Evolutionary conservation across 192 early-diverging fungal species (phyloP).

Genomic region (Thoreauomyces humboldtii): DNA sequence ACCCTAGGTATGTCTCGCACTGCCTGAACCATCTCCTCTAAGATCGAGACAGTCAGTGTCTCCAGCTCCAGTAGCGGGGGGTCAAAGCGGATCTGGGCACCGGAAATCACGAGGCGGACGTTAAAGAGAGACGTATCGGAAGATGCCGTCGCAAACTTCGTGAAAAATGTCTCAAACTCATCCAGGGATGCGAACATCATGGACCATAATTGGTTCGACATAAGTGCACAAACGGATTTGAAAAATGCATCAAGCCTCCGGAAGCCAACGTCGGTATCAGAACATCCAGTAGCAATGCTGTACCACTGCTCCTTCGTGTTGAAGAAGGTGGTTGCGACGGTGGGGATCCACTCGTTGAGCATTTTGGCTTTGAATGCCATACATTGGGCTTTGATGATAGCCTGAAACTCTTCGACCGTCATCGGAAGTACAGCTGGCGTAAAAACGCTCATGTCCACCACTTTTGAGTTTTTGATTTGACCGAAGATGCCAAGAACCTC

Average conservation of each 20-base stretch:
- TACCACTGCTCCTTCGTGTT: conserved; percentile 58
- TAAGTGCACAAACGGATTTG: conserved; percentile 55
- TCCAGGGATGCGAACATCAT: conserved; percentile 44
- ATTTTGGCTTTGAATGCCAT: conserved; percentile 48
- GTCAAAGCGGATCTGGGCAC: conserved; percentile 61
- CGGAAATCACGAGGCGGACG: conserved; percentile 51
- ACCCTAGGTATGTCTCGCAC: conserved; percentile 56
- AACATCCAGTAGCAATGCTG: conserved; percentile 43
- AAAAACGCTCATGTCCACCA: conserved; percentile 55
- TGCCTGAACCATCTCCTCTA: conserved; percentile 55
- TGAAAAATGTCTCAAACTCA: conserved; percentile 57
- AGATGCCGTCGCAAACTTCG: conserved; percentile 40
- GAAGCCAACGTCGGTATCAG: conserved; percentile 55
- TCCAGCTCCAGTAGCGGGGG: conserved; percentile 58
- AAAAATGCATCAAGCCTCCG: conserved; percentile 56
- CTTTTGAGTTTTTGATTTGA: conserved; percentile 32
- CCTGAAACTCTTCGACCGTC: conserved; percentile 55
- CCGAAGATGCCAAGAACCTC: conserved; percentile 45
- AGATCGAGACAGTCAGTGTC: conserved; percentile 43
- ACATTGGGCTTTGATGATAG: conserved; percentile 53
- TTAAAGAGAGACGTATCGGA: conserved; percentile 51
- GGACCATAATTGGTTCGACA: conserved; percentile 59
- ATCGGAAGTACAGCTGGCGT: conserved; percentile 46
- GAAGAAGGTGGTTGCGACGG: conserved; percentile 58
- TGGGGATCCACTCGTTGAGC: conserved; percentile 63